Conservation (phyloP, 23 red algal species). For the Gracilaria caudata region DNA sequence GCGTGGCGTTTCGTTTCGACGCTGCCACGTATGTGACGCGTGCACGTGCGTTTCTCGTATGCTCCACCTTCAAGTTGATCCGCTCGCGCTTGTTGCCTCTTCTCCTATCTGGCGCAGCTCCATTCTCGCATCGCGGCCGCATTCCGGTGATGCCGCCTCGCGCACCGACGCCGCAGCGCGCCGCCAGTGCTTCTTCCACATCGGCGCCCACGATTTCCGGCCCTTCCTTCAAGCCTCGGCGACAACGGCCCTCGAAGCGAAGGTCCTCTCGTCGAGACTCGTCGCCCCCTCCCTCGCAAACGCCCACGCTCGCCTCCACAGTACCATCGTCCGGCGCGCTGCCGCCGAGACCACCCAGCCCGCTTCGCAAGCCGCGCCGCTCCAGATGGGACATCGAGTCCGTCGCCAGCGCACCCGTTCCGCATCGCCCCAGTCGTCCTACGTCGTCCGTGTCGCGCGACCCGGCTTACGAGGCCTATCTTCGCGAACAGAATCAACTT, state of each 20-base stretch:
- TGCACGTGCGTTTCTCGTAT: neutral
- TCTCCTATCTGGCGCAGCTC: no score
- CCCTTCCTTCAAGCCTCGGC: conserved; percentile 15
- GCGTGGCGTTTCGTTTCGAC: neutral
- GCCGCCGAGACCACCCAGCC: neutral
- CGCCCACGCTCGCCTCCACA: neutral
- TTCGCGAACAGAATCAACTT: conserved; percentile 39
- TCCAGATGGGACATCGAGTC: neutral
- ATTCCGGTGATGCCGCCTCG: conserved; percentile 28
- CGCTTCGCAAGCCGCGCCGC: neutral
- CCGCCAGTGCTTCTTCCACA: neutral
- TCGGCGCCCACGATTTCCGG: neutral
- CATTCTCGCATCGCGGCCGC: no score
- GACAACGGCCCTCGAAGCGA: neutral
- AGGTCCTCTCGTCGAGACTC: neutral
- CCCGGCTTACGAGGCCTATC: conserved; percentile 47
- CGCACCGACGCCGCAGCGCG: neutral
- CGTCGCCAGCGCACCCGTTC: neutral
- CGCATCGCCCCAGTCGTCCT: neutral
- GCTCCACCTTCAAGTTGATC: no score
- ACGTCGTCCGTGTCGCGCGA: neutral
- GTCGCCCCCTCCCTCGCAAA: neutral
- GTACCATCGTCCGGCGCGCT: neutral
- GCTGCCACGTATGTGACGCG: neutral
- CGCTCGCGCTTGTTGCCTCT: no score